Percentiles rank a stretch among this genome's conserved stretches.
These are phyloP conservation scores for Glarea lozoyensis DNA, from an alignment of 495 filamentous ascomycete species.

Conservation along the genomic window DNA sequence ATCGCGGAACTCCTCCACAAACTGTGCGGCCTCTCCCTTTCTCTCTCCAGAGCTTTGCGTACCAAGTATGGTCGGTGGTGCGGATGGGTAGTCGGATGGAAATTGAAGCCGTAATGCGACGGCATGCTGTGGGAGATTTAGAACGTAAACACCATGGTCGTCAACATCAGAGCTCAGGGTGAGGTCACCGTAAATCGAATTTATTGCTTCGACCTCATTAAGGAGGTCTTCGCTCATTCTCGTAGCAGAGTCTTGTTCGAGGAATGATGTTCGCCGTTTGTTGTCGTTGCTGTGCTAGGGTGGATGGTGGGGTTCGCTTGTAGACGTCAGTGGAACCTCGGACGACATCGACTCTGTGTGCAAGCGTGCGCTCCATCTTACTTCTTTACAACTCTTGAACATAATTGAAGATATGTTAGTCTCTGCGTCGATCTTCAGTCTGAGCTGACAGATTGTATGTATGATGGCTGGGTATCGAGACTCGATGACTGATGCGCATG, in stretches of 20 bases:
- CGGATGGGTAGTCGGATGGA: conserved; percentile 58
- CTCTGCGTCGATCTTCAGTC: too few species aligned
- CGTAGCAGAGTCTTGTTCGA: not conserved
- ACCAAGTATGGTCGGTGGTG: conserved; percentile 60
- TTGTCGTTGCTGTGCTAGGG: not conserved
- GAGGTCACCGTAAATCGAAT: conserved; percentile 77
- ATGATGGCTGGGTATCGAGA: too few species aligned
- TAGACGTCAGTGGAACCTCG: too few species aligned
- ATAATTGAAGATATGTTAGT: too few species aligned
- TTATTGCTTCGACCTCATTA: conserved; percentile 85
- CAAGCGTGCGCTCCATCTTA: too few species aligned
- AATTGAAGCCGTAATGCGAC: conserved; percentile 58
- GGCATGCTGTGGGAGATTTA: conserved; percentile 38
- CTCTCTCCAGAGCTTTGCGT: conserved; percentile 48
- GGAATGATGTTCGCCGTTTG: not conserved
- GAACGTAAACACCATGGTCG: conserved; percentile 32
- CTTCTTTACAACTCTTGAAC: too few species aligned
- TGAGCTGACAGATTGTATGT: too few species aligned
- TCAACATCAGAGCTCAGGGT: conserved; percentile 45
- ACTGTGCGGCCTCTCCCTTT: conserved; percentile 60
- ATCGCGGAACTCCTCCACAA: conserved; percentile 56
- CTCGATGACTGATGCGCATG: too few species aligned
- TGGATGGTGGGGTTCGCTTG: not conserved
- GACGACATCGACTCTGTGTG: too few species aligned
- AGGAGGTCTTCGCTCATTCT: conserved; percentile 65